Conservation (phyloP, 345 rosid genomes). For the Hevea brasiliensis region DNA sequence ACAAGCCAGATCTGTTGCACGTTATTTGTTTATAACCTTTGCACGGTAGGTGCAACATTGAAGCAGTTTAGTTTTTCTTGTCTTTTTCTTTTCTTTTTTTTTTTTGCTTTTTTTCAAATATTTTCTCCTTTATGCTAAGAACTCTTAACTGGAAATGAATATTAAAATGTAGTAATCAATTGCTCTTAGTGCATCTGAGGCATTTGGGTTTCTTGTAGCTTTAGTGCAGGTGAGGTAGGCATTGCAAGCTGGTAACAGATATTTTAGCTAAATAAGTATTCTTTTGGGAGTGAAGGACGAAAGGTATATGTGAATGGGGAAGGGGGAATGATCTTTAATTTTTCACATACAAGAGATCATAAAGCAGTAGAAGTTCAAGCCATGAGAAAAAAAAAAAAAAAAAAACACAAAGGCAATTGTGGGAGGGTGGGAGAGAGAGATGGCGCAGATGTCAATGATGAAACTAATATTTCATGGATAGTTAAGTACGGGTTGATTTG, state of each 20-base stretch:
- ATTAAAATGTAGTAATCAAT: not conserved
- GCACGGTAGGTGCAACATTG: constrained; percentile 50
- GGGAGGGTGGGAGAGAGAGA: too few relatives aligned
- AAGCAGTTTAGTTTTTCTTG: not conserved
- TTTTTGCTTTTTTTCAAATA: too few relatives aligned
- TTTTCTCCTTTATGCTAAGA: not conserved
- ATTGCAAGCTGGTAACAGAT: not conserved
- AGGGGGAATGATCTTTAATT: not conserved
- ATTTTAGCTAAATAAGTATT: not conserved
- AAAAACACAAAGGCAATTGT: too few relatives aligned
- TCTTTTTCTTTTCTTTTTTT: not conserved
- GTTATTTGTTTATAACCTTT: constrained; percentile 74
- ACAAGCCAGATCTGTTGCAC: constrained; percentile 81
- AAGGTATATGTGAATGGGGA: too few relatives aligned
- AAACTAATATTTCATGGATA: too few relatives aligned
- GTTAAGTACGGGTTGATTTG: too few relatives aligned
- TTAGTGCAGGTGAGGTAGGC: not conserved
- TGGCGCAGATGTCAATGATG: too few relatives aligned
- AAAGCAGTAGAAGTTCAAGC: not conserved
- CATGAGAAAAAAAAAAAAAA: too few relatives aligned
- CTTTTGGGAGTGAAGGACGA: too few relatives aligned
- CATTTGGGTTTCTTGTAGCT: not conserved
- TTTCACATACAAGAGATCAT: not conserved
- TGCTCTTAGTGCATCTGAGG: too few relatives aligned
- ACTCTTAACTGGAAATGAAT: not conserved